These are phyloP conservation scores for Talaromyces nanjingensis DNA, from an alignment of 495 filamentous ascomycete genomes.

Conservation along the genomic window DNA sequence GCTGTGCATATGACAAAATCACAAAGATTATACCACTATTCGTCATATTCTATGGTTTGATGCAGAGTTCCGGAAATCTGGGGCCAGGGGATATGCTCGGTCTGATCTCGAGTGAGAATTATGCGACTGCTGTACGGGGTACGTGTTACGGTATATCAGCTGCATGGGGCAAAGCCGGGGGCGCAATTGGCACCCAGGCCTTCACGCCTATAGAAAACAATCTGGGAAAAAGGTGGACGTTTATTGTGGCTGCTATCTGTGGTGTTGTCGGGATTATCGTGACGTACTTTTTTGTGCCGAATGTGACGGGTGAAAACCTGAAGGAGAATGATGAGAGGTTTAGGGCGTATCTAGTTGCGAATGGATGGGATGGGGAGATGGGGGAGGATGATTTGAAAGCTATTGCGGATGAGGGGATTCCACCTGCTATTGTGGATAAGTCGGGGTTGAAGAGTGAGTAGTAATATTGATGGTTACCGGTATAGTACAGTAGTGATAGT, in stretches of 20 bases:
- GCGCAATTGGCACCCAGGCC: conserved; percentile 44
- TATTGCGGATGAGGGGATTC: conserved; percentile 21
- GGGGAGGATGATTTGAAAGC: conserved; percentile 34
- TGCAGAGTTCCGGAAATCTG: conserved; percentile 44
- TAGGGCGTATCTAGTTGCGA: conserved; percentile 35
- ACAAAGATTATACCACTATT: conserved; percentile 45
- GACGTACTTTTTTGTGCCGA: conserved; percentile 44
- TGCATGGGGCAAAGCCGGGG: conserved; percentile 46
- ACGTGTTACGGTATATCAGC: conserved; percentile 46
- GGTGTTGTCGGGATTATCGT: conserved; percentile 44
- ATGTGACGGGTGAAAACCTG: conserved; percentile 39
- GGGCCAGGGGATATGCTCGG: conserved; percentile 48
- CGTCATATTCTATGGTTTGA: conserved; percentile 47
- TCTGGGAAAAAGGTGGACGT: conserved; percentile 44
- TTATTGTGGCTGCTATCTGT: conserved; percentile 47
- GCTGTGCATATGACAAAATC: conserved; percentile 39
- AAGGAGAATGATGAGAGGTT: conserved; percentile 35
- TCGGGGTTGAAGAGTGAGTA: not conserved
- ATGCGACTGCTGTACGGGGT: conserved; percentile 43
- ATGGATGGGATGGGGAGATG: conserved; percentile 44
- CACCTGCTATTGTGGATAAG: not conserved
- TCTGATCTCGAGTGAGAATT: conserved; percentile 42
- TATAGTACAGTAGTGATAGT: too few species aligned
- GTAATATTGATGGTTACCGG: not conserved
- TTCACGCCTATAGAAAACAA: conserved; percentile 38